Evolutionary conservation across 805 yeast species (phyloP), one percentile per base, ranked within the genome.

Genomic region (Myxozyma sirexii): DNA sequence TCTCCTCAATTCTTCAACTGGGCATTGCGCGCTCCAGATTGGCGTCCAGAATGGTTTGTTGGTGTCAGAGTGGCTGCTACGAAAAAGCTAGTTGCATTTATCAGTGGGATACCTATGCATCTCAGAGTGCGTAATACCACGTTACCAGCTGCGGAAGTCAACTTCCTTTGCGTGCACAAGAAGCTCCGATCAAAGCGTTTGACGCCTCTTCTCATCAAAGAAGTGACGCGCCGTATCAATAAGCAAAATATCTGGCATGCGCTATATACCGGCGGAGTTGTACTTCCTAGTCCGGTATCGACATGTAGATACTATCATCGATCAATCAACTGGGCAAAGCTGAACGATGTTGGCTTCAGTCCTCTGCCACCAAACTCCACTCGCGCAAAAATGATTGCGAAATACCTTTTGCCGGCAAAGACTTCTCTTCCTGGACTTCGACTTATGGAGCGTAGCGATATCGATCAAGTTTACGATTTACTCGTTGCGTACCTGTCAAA

Each of bases 21-120:
- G 98, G 96, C 97, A 0, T 78, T 94, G 67, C 87, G 87, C 64
- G 89, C 96, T 1, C 99, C 99, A 0, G 98, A 97, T 17, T 93
- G 93, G 88, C 79, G 79, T 50, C 77, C 80, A 56, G 93, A 92
- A 13, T 93, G 97, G 96, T 87, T 88, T 68, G 87, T 90, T 37
- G 98, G 98, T 66, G 97, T 94, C 15, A 80, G 98, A 41, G 98
- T 90, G 29, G 84, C 83, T 64, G 80, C 79, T 1, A 83, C 88
- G 31, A 84, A 85, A 0, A 87, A 88, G 72, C 79, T 94, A 64
- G 92, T 94, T 53, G 97, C 96, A 0, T 94, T 93, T 70, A 94
- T 94, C 68, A 84, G 93, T 38, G 99, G 96, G 7, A 86, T 91
- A 50, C 99, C 99, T 1, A 80, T 88, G 13, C 79, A 78, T 23